A percentile compares a stretch with the other conserved stretches of the same genome.
Evolutionary conservation across 129 eudicot genomes (phyloP).

Genomic region (Ambrosia artemisiifolia): DNA sequence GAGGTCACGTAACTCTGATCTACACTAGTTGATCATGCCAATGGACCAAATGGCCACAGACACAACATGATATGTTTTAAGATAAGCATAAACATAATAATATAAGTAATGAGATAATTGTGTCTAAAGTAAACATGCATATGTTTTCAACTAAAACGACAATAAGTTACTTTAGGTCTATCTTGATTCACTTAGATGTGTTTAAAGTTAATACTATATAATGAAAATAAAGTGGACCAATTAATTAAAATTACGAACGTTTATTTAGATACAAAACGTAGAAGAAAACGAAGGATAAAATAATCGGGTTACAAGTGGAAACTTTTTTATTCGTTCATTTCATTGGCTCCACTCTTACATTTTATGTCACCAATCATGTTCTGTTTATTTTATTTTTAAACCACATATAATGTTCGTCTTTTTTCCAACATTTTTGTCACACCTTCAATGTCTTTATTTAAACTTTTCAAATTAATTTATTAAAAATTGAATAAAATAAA

Average conservation of each 20-base stretch:
- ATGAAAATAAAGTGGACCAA: too few relatives aligned
- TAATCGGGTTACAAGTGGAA: conserved; percentile 16
- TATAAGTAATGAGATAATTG: too few relatives aligned
- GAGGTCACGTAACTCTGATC: too few relatives aligned
- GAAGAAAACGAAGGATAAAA: not conserved
- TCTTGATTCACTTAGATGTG: too few relatives aligned
- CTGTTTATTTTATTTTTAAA: not conserved
- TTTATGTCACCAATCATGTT: conserved; percentile 21
- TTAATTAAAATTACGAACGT: not conserved
- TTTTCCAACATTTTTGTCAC: not conserved
- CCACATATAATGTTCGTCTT: conserved; percentile 3
- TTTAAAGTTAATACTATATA: too few relatives aligned
- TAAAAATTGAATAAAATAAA: not conserved
- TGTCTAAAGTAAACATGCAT: too few relatives aligned
- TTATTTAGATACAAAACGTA: not conserved
- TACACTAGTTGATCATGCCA: too few relatives aligned
- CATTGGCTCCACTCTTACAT: conserved; percentile 31
- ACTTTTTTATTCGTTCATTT: not conserved
- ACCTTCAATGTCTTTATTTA: not conserved
- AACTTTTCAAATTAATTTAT: not conserved
- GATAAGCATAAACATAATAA: too few relatives aligned
- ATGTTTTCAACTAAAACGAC: too few relatives aligned
- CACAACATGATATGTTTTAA: too few relatives aligned
- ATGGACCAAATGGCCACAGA: too few relatives aligned
- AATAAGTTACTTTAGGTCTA: too few relatives aligned